These are phyloP conservation scores for Pterocarpus macrocarpus DNA, from an alignment of 306 rosid species.

Conservation along the genomic window DNA sequence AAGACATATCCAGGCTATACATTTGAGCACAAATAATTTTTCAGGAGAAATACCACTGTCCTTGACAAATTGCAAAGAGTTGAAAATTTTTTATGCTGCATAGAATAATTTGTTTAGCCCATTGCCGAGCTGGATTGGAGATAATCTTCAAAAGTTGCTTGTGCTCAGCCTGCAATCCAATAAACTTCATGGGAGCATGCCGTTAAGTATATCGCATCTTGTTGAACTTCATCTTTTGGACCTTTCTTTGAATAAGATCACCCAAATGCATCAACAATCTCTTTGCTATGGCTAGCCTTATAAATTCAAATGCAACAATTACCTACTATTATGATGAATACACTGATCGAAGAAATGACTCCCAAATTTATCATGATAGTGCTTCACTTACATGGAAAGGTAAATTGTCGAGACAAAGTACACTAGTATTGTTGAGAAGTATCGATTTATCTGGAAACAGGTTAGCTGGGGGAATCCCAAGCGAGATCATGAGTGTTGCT, in stretches of 20 bases:
- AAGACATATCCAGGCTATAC: background rate
- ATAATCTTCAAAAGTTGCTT: background rate
- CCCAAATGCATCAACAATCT: background rate
- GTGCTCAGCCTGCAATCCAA: conserved; percentile 5
- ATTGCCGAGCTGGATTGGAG: conserved; percentile 22
- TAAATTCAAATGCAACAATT: background rate
- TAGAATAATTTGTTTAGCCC: background rate
- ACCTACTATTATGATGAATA: background rate
- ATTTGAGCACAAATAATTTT: conserved; percentile 1
- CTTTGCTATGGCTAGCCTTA: background rate
- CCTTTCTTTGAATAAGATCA: background rate
- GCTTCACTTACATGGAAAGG: background rate
- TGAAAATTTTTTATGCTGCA: background rate
- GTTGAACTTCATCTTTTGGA: background rate
- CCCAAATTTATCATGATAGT: background rate
- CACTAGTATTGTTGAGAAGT: background rate
- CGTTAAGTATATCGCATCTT: background rate
- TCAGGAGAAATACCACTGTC: background rate
- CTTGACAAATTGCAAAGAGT: background rate
- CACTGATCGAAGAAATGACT: background rate
- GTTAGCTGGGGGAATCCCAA: background rate
- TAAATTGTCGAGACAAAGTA: background rate
- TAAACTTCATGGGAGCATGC: background rate
- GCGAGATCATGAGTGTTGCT: background rate
- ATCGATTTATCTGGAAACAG: background rate